Evolutionary conservation across 1,284 basidiomycete genomes (phyloP).

Genomic region (Trichosporon ovoides): DNA sequence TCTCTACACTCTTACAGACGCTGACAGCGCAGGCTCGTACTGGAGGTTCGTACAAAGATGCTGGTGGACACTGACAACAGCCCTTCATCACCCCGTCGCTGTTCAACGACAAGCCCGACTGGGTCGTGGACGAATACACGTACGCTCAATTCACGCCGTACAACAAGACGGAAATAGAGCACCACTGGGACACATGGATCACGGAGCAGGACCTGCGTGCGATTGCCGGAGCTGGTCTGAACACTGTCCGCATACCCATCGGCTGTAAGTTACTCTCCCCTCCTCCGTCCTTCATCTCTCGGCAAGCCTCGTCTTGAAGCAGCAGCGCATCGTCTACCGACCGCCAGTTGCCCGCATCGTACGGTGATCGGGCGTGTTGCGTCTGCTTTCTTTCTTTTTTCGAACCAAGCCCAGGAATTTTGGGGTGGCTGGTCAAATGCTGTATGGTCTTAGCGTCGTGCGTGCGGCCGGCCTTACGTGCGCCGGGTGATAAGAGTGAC

Average conservation of each 20-base stretch:
- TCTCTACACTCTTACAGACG: not conserved
- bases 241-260: constrained; percentile 78
- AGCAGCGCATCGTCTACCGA: too few species aligned
- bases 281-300: too few species aligned
- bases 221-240: constrained; percentile 75
- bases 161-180: constrained; percentile 30
- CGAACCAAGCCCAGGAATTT: too few species aligned
- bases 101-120: constrained; percentile 42
- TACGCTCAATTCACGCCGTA: constrained; percentile 31
- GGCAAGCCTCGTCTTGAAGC: too few species aligned
- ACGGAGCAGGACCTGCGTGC: constrained; percentile 76
- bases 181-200: constrained; percentile 53
- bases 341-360: too few species aligned
- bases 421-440: too few species aligned
- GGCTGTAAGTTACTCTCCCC: constrained; percentile 25
- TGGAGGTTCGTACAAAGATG: constrained; percentile 34
- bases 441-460: too few species aligned
- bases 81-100: constrained; percentile 48
- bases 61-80: constrained; percentile 19
- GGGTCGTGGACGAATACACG: constrained; percentile 47
- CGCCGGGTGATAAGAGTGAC: too few species aligned
- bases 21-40: constrained; percentile 29
- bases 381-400: not conserved
- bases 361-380: too few species aligned
- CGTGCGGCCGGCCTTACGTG: too few species aligned